Base-by-base conservation (phyloP, 2,329 filamentous ascomycete species). In the Aspergillus hiratsukae region DNA sequence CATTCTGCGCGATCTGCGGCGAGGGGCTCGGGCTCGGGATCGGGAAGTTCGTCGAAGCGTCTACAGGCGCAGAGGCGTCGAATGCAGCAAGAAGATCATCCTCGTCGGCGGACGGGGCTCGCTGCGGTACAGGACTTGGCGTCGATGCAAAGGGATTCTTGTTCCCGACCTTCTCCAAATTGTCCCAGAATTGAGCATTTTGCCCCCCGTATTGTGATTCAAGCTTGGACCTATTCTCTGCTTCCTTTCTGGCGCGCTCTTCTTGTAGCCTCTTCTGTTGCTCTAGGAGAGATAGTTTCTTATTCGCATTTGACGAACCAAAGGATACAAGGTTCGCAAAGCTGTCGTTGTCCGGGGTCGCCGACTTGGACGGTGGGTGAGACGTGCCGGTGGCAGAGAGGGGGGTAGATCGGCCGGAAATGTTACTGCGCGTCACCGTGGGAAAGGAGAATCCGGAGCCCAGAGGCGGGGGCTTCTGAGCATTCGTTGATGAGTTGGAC, bases 151-250 rank as follows among this genome's bases (percentile, higher is more conserved):
- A 57, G 27, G 75, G 61, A 50, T 71, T 75, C 40, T 75, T 80
- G 52, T 71, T 78, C 65, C 78, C 80, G 46, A 76, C 77, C 61
- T 78, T 79, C 29, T 85, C 90, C 49, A 94, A 76, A 11, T 76
- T 83, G 68, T 94, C 89, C 86, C 88, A 92, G 69, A 91, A 90
- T 59, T 86, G 84, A 10, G 83, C 82, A 66, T 87, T 78, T 49
- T 75, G 75, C 3, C 71, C 85, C 2, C 90, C 91, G 72, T 91
- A 97, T 58, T 93, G 86, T 29, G 84, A 81, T 62, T 94, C 90
- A 65, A 87, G 83, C 69, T 87, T 84, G 66, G 82, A 87, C 66
- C 82, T 83, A 68, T 84, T 83, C 69, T 92, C 87, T 57, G 87
- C 87, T 58, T 91, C 89, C 70, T 93, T 89, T 70, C 79, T 84